Base-by-base conservation (phyloP, 495 filamentous ascomycete species). In the Podospora pseudocomata region DNA sequence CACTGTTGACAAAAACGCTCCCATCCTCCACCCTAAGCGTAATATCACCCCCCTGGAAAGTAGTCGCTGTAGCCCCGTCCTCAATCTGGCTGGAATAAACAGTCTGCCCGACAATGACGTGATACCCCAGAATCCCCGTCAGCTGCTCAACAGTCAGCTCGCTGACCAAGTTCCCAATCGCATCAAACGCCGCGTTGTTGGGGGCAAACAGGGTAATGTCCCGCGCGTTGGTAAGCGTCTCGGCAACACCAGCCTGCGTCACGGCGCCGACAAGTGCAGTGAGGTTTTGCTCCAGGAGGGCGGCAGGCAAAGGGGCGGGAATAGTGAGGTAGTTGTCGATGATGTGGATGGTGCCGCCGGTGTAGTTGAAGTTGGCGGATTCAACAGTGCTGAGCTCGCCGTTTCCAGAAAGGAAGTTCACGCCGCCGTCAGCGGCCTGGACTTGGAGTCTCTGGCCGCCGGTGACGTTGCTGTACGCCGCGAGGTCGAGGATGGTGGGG, bases 161-260 rank as follows among this genome's bases (percentile, higher is more conserved):
- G 23, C 70, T 69, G 58, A 86, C 66, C 2, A 85, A 74, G 39
- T 81, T 85, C 56, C 85, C 88, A 49, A 77, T 86, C 18, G 75
- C 75, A 71, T 85, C 77, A 79, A 92, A 92, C 15, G 88, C 90
- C 6, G 70, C 78, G 72, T 92, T 88, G 64, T 16, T 71, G 19
- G 75, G 75, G 64, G 81, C 88, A 70, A 92, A 91, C 62, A 91
- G 82, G 44, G 90, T 92, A 44, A 91, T 44, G 68, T 89, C 83
- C 19, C 67, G 61, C 0, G 76, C 67, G 4, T 34, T 57, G 68
- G 84, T 75, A 61, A 90, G 69, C 1, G 75, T 69, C 16, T 77
- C 60, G 15, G 79, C 75, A 4, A 89, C 71, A 11, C 80, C 73
- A 7, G 84, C 78, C 1, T 71, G 70, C 30, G 73, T 80, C 5